These are phyloP conservation scores for Nicotiana undulata DNA, from an alignment of 257 asterid genomes.

Conservation along the genomic window DNA sequence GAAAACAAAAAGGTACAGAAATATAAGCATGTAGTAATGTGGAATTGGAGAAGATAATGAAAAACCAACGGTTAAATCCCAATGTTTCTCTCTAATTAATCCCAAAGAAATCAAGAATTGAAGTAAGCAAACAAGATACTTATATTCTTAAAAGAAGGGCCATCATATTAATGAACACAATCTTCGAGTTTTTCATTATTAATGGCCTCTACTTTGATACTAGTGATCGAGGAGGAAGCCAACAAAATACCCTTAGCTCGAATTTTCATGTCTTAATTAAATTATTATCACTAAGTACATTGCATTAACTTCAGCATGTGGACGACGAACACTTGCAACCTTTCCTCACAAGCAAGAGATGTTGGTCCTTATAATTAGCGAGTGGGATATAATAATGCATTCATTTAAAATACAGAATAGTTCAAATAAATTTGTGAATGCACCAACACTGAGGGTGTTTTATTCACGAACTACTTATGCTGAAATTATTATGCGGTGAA, in stretches of 20 bases:
- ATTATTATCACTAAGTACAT: not conserved
- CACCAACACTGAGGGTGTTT: not conserved
- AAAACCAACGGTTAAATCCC: not conserved
- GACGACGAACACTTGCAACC: constrained; percentile 14
- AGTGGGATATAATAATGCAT: not conserved
- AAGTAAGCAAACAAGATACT: constrained; percentile 8
- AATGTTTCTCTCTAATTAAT: constrained; percentile 7
- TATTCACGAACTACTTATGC: not conserved
- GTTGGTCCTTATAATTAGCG: constrained; percentile 31
- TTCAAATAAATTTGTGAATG: not conserved
- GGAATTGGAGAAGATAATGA: not conserved
- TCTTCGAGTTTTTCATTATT: not conserved
- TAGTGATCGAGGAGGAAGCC: constrained; percentile 23
- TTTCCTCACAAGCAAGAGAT: constrained; percentile 52
- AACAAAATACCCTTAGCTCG: constrained; percentile 26
- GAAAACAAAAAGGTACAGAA: no score
- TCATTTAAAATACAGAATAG: not conserved
- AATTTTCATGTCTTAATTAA: constrained; percentile 19
- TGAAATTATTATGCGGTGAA: no score
- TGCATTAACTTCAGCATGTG: not conserved
- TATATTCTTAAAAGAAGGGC: constrained; percentile 37
- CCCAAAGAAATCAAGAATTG: constrained; percentile 2
- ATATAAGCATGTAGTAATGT: not conserved
- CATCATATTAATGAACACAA: not conserved
- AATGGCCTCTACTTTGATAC: constrained; percentile 17